Evolutionary conservation across 345 rosid genomes (phyloP), one percentile per base, ranked within the genome.

Genomic region (Populus simonii): DNA sequence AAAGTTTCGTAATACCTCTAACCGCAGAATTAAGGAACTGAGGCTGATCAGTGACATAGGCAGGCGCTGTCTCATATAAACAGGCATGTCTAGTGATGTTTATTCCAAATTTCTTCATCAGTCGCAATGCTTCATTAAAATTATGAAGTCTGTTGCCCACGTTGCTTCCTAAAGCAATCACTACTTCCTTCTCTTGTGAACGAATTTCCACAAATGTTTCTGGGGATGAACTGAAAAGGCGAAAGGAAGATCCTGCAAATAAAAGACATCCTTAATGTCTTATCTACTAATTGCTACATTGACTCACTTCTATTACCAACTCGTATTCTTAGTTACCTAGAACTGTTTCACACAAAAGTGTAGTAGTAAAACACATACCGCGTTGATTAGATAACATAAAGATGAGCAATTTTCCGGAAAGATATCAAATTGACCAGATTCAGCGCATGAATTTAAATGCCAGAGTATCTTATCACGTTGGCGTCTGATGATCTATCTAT

Each of bases 161-260:
- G 84, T 95, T 93, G 83, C 99, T 90, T 80, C 99, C 99, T 25
- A 95, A 36, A 76, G 99, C 99, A 80, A 93, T 95, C 79, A 89
- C 90, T 6, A 95, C 91, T 80, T 95, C 97, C 78, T 95, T 88
- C 86, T 91, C 92, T 2, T 80, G 84, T 49, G 94, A 87, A 70
- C 88, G 84, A 80, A 92, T 87, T 86, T 92, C 86, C 3, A 93
- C 77, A 0, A 55, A 61, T 33, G 68, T 25, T 78, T 87, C 79
- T 0, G 78, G 53, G 15, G 85, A 80, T 25, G 92, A 85, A 80
- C 79, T 79, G 70, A 83, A 83, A 75, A 83, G 77, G 57, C 83
- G 76, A 23, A 41, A 77, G 65, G 88, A 65, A 57, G 80, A 66
- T 73, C 79, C 84, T 82, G 73, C 69, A 53, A 55, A 23, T 16